Conservation (phyloP, 169 alveolate genomes). For the Theileria parva region DNA sequence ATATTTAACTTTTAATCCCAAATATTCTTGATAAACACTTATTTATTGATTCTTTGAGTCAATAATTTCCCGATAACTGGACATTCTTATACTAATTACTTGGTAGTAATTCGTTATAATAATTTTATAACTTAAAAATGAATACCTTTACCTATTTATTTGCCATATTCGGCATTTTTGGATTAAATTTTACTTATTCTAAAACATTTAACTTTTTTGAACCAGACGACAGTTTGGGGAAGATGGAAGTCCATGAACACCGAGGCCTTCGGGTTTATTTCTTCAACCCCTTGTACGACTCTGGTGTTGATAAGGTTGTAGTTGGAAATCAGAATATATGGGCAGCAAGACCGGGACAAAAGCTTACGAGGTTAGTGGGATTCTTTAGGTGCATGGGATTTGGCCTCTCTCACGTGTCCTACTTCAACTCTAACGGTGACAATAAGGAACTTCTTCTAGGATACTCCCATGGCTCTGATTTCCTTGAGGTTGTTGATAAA, state of each 20-base stretch:
- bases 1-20: not conserved
- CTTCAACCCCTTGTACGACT: constrained; percentile 9
- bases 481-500: not conserved
- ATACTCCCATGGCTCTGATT: constrained; percentile 5
- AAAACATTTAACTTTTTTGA: constrained; percentile 6
- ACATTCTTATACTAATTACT: not conserved
- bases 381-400: constrained; percentile 18
- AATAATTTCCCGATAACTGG: not conserved
- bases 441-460: constrained; percentile 10
- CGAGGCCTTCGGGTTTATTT: constrained; percentile 12
- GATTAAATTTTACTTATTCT: not conserved
- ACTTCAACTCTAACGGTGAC: not conserved
- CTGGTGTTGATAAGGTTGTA: constrained; percentile 1
- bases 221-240: constrained; percentile 1
- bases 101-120: not conserved
- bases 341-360: constrained; percentile 13
- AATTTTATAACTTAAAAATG: not conserved
- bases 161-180: constrained; percentile 4
- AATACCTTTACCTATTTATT: not conserved
- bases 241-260: constrained; percentile 11
- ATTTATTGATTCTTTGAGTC: not conserved
- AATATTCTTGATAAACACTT: not conserved
- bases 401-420: constrained; percentile 15
- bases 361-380: constrained; percentile 2
- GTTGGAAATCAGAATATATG: constrained; percentile 10